Percentiles rank a stretch among this genome's conserved stretches.
Conservation (phyloP, 192 early-diverging fungal species). For the Chytriomyces sp. region DNA sequence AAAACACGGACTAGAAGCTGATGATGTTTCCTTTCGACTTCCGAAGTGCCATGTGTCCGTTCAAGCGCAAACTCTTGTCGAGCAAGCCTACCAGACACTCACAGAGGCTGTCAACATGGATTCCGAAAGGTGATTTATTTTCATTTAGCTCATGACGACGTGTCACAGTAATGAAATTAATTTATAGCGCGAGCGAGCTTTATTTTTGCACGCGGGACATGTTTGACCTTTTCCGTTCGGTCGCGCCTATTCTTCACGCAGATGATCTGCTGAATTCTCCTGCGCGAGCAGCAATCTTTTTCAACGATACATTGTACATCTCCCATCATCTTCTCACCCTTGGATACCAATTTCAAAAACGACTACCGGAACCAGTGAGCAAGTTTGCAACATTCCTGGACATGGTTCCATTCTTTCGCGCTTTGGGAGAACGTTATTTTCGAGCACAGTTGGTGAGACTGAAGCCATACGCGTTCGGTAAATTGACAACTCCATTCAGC, state of each 20-base stretch:
- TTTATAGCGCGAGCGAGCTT: slow-evolving; percentile 26
- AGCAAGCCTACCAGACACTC: slow-evolving; percentile 39
- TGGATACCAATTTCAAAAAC: slow-evolving; percentile 52
- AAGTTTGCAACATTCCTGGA: slow-evolving; percentile 53
- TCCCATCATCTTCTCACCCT: slow-evolving; percentile 38
- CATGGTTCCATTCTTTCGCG: slow-evolving; percentile 49
- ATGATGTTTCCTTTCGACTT: slow-evolving; percentile 31
- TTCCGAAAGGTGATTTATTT: slow-evolving; percentile 20
- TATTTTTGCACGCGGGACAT: slow-evolving; percentile 46
- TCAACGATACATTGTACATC: slow-evolving; percentile 69
- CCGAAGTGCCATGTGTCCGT: slow-evolving; percentile 37
- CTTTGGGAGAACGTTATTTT: slow-evolving; percentile 57
- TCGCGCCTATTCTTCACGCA: slow-evolving; percentile 65
- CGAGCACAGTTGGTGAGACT: slow-evolving; percentile 55
- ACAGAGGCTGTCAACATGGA: slow-evolving; percentile 13
- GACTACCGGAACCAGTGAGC: slow-evolving; percentile 39
- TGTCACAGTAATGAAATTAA: neutral
- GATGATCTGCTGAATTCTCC: slow-evolving; percentile 54
- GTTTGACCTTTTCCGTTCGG: slow-evolving; percentile 62
- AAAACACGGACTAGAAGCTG: slow-evolving; percentile 6
- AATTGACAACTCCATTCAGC: slow-evolving; percentile 34
- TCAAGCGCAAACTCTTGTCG: slow-evolving; percentile 46
- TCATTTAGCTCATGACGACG: neutral
- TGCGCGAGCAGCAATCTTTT: slow-evolving; percentile 61
- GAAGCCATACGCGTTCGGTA: neutral